Evolutionary conservation across 225 moss, liverwort and hornwort genomes (phyloP).

Genomic region (Physcomitrium patens): DNA sequence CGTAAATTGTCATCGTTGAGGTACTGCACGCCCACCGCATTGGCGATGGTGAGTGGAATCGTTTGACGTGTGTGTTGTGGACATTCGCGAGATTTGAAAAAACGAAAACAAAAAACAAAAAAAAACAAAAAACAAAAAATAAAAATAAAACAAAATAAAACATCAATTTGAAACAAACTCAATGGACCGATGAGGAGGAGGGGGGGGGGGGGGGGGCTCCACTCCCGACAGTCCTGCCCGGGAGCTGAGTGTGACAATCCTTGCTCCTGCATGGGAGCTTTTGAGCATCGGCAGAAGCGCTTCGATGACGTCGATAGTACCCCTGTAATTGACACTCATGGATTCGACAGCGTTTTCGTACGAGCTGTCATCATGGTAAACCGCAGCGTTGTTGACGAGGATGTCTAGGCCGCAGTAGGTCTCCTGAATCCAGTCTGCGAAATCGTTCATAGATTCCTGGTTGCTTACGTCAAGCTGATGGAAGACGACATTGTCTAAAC

Average conservation of each 20-base stretch:
- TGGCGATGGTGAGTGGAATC: neutral
- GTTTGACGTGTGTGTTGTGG: neutral
- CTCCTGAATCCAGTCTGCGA: slow-evolving; percentile 53
- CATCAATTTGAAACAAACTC: too few relatives aligned
- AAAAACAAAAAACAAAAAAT: too few relatives aligned
- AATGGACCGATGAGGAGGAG: neutral
- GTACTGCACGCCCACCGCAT: slow-evolving; percentile 18
- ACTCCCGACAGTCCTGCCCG: slow-evolving; percentile 58
- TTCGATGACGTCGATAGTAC: slow-evolving; percentile 45
- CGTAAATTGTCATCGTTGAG: slow-evolving; percentile 49
- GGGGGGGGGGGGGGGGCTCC: neutral
- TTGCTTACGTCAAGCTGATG: slow-evolving; percentile 61
- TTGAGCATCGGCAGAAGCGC: slow-evolving; percentile 53
- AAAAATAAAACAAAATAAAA: neutral
- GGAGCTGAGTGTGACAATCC: slow-evolving; percentile 57
- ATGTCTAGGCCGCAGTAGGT: slow-evolving; percentile 67
- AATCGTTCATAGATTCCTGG: slow-evolving; percentile 39
- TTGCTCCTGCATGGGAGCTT: slow-evolving; percentile 50
- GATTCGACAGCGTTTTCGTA: slow-evolving; percentile 34
- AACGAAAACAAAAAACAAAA: too few relatives aligned
- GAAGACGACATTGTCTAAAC: slow-evolving; percentile 51
- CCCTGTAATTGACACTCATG: slow-evolving; percentile 49
- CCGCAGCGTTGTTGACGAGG: slow-evolving; percentile 67
- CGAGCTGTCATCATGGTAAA: slow-evolving; percentile 15
- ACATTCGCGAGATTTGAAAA: too few relatives aligned